These are phyloP conservation scores for Macadamia tetraphylla DNA, from an alignment of 164 flowering plant genomes.

Conservation along the genomic window DNA sequence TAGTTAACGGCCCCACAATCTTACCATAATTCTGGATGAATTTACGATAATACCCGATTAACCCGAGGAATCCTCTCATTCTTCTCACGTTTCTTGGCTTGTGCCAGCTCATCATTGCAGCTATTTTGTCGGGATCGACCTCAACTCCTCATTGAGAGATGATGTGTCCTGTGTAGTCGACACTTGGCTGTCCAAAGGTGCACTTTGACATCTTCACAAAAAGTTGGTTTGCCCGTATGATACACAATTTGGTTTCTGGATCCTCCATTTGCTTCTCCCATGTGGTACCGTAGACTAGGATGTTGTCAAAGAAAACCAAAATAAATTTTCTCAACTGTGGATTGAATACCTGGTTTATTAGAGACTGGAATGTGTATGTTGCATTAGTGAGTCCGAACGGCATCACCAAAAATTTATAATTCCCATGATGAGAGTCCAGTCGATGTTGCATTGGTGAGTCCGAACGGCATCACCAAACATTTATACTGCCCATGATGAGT, in stretches of 20 bases:
- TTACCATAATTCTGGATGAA: neutral
- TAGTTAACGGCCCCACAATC: neutral
- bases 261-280: neutral
- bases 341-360: too few species aligned
- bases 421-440: too few species aligned
- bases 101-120: neutral
- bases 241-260: neutral
- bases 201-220: neutral
- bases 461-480: too few species aligned
- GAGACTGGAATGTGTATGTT: neutral
- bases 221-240: neutral
- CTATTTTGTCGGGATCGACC: too few species aligned
- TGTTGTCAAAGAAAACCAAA: neutral
- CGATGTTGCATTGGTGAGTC: too few species aligned
- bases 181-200: too few species aligned
- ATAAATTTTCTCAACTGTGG: neutral
- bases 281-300: neutral
- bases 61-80: neutral
- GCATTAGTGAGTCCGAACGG: neutral
- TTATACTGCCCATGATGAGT: neutral
- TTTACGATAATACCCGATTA: neutral
- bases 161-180: neutral
- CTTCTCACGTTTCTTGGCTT: neutral
- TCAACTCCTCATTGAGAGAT: neutral
- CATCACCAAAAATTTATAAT: neutral